Evolutionary conservation across 495 filamentous ascomycete species (phyloP).

Genomic region (Aspergillus avenaceus): DNA sequence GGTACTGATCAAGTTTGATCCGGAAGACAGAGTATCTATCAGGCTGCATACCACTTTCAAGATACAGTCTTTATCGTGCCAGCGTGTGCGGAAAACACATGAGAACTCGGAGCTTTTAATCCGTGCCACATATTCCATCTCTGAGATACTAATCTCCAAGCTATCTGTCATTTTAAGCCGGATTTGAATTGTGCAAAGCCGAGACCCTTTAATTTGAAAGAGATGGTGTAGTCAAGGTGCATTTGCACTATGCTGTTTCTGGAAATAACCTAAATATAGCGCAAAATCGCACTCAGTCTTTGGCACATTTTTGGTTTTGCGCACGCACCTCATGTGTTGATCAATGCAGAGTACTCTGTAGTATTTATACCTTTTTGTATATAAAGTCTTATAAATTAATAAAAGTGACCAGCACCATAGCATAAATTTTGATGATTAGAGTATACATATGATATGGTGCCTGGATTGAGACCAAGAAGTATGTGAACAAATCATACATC

Average conservation of each 20-base stretch:
- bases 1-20: slow-evolving; percentile 1
- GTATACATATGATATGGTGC: no score
- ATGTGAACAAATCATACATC: no score
- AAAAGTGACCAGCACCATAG: no score
- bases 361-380: no score
- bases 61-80: not conserved
- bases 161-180: not conserved
- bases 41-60: not conserved
- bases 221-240: not conserved
- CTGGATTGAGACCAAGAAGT: no score
- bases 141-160: not conserved
- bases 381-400: no score
- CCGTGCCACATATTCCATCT: not conserved
- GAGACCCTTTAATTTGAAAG: not conserved
- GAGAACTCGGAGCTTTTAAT: not conserved
- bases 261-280: no score
- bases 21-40: not conserved
- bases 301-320: no score
- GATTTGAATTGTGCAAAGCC: not conserved
- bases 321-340: no score
- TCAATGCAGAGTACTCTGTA: no score
- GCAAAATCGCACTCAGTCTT: no score
- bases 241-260: not conserved
- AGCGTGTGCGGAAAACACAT: not conserved
- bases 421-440: no score